Evolutionary conservation across 2,329 filamentous ascomycete species (phyloP).

Genomic region (Coniochaeta sp.): DNA sequence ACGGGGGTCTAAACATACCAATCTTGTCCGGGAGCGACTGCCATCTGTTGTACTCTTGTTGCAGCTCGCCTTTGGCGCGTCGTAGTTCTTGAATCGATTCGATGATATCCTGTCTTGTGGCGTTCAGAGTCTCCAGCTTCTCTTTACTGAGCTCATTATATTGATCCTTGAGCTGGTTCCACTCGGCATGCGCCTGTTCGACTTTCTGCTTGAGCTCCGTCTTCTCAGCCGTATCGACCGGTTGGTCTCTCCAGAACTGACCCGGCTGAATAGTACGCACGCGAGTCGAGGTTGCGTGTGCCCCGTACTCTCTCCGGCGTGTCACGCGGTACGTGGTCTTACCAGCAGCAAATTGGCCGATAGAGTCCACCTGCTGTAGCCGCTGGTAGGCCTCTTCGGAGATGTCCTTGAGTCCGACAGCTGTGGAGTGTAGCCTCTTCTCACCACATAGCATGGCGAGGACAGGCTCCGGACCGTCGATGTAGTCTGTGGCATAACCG

Average conservation of each 20-base stretch:
- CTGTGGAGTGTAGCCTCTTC: constrained; percentile 60
- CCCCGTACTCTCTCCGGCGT: constrained; percentile 74
- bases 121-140: constrained; percentile 31
- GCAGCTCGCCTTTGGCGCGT: constrained; percentile 58
- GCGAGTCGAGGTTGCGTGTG: constrained; percentile 61
- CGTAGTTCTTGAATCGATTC: constrained; percentile 32
- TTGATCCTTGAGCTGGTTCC: constrained; percentile 24
- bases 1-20: constrained; percentile 35
- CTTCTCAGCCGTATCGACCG: constrained; percentile 62
- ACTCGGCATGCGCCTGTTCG: constrained; percentile 29
- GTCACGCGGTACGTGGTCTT: constrained; percentile 56
- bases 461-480: constrained; percentile 76
- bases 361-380: constrained; percentile 48
- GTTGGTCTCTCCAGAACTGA: constrained; percentile 67
- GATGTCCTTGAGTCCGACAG: constrained; percentile 56
- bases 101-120: constrained; percentile 32
- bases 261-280: constrained; percentile 56
- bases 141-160: constrained; percentile 24
- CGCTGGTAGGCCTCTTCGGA: constrained; percentile 59
- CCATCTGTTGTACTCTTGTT: constrained; percentile 59
- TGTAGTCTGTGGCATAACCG: constrained; percentile 69
- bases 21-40: constrained; percentile 64
- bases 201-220: constrained; percentile 49
- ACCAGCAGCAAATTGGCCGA: constrained; percentile 66
- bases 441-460: constrained; percentile 82